Evolutionary conservation across 139 green algal species (phyloP), one percentile per base, ranked within the genome.

Genomic region (Bryopsis sp.): DNA sequence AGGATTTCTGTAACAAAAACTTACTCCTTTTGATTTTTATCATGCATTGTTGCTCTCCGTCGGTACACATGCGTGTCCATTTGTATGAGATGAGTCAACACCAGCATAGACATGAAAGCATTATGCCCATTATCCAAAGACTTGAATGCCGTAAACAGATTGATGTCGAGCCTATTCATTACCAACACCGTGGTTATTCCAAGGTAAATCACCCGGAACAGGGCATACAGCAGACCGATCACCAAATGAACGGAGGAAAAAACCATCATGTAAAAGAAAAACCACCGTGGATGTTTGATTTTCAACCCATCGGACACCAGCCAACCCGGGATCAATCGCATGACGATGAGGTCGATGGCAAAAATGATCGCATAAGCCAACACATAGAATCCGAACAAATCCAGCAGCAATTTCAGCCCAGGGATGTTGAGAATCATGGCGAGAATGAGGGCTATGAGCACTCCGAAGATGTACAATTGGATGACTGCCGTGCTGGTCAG

Each of bases 41-140:
- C n/a, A n/a, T n/a, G n/a, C n/a, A n/a, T n/a, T n/a, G n/a, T n/a
- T n/a, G n/a, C n/a, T n/a, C n/a, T n/a, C n/a, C n/a, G n/a, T n/a
- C n/a, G n/a, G n/a, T n/a, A n/a, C n/a, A n/a, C n/a, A n/a, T n/a
- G n/a, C n/a, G n/a, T n/a, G 43, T 65, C 58, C 26, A 65, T 7
- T 38, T 38, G 62, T 24, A 69, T 69, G 4, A 69, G 35, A 36
- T 54, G 62, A n/a, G 35, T 54, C 36, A 69, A 36, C 19, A 69
- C 8, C 38, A 69, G 37, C 62, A 69, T 69, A 3, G 62, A 69
- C 62, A 69, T 69, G 62, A 69, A 69, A 37, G 62, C 39, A 22
- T 69, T 48, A 54, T 69, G 62, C 22, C 62, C 62, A 57, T 54
- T 54, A n/a, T 69, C 62, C 37, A 69, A 54, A 22, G 26, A 57